Evolutionary conservation across 208 protist species (phyloP).

Genomic region (Leishmania amazonensis): DNA sequence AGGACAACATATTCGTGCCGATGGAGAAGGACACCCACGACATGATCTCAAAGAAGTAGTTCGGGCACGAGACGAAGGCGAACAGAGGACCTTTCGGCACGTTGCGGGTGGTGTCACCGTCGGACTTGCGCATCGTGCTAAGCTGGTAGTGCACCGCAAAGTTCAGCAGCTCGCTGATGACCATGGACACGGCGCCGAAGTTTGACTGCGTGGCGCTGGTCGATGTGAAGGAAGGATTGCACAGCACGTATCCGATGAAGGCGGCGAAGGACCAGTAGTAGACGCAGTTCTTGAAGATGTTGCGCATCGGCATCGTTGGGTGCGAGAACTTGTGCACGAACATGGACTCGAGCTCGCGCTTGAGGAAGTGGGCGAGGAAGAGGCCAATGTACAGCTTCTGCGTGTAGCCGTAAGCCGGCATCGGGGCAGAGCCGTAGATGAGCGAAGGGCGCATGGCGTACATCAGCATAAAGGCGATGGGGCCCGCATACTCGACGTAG

Average conservation of each 20-base stretch:
- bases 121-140: slow-evolving; percentile 79
- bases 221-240: slow-evolving; percentile 85
- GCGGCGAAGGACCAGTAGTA: slow-evolving; percentile 96
- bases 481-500: slow-evolving; percentile 94
- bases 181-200: slow-evolving; percentile 50
- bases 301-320: slow-evolving; percentile 94
- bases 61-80: slow-evolving; percentile 93
- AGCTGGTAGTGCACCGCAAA: slow-evolving; percentile 91
- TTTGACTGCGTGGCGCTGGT: slow-evolving; percentile 52
- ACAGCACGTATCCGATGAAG: slow-evolving; percentile 91
- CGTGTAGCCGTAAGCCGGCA: slow-evolving; percentile 53
- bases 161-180: slow-evolving; percentile 91
- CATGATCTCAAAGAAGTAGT: slow-evolving; percentile 96
- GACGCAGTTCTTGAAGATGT: slow-evolving; percentile 95
- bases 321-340: slow-evolving; percentile 96
- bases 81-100: slow-evolving; percentile 90
- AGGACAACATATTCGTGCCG: slow-evolving; percentile 80
- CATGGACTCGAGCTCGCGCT: slow-evolving; percentile 94
- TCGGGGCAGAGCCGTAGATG: slow-evolving; percentile 53
- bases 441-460: slow-evolving; percentile 79
- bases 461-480: slow-evolving; percentile 90
- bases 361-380: slow-evolving; percentile 93
- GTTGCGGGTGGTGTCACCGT: slow-evolving; percentile 71
- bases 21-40: slow-evolving; percentile 93
- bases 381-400: slow-evolving; percentile 84